Percentiles rank a stretch among this genome's conserved stretches.
These are phyloP conservation scores for Spiromastix sp. DNA, from an alignment of 2,329 filamentous ascomycete species.

Conservation along the genomic window DNA sequence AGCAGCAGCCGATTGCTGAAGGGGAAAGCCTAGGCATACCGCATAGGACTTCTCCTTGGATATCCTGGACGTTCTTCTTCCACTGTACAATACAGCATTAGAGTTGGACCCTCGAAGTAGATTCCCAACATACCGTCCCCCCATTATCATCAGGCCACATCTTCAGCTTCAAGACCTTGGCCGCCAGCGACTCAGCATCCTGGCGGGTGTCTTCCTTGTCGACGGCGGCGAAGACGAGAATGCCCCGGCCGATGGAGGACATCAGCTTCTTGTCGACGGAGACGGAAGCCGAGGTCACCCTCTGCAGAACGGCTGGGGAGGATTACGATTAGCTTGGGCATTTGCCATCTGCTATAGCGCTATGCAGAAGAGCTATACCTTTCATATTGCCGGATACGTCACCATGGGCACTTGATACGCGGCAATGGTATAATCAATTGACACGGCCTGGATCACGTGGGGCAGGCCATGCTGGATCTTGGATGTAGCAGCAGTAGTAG, in stretches of 20 bases:
- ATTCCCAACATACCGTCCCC: conserved; percentile 42
- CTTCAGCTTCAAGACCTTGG: conserved; percentile 80
- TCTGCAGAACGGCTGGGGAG: conserved; percentile 69
- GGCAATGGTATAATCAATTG: no score
- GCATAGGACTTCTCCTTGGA: conserved; percentile 85
- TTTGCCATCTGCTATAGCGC: not conserved
- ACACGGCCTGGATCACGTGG: no score
- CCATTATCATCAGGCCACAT: conserved; percentile 79
- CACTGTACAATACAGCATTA: conserved; percentile 45
- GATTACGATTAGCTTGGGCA: conserved; percentile 7
- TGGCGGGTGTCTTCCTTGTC: conserved; percentile 83
- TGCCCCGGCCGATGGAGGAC: conserved; percentile 80
- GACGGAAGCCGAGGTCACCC: conserved; percentile 90
- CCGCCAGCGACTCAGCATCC: conserved; percentile 72
- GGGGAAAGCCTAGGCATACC: conserved; percentile 47
- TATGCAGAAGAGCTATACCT: conserved; percentile 19
- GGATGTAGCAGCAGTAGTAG: no score
- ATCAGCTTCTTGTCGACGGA: conserved; percentile 85
- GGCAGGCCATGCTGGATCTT: no score
- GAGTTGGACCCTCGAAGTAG: not conserved
- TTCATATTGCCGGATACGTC: conserved; percentile 32
- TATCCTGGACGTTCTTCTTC: conserved; percentile 83
- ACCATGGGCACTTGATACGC: no score
- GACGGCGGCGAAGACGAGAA: conserved; percentile 85
- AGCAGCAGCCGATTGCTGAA: not conserved